Percentiles rank a stretch among this genome's conserved stretches.
phyloP scores from a whole-genome alignment of 129 eudicot species.

The Flaveria bidentis region DNA sequence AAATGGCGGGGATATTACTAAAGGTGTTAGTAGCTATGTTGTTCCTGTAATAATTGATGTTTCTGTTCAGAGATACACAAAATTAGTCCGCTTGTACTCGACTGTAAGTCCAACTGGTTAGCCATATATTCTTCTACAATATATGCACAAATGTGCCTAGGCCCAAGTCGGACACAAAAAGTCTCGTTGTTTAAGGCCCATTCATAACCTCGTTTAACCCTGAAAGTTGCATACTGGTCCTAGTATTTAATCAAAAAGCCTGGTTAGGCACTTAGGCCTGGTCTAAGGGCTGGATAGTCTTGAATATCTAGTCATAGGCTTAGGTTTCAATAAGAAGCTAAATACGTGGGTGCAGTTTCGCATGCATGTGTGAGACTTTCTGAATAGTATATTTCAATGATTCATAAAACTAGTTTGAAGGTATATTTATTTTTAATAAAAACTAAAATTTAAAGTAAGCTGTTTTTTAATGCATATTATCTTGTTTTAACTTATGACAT shows the following conservation, averaged over 20 bases:
- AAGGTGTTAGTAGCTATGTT: slow-evolving; percentile 54
- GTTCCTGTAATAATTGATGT: slow-evolving; percentile 94
- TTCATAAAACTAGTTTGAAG: background rate
- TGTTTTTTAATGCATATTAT: background rate
- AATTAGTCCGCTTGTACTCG: slow-evolving; percentile 84
- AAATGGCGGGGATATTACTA: slow-evolving; percentile 30
- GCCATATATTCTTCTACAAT: slow-evolving; percentile 1
- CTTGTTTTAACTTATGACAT: background rate
- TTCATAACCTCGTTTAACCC: background rate
- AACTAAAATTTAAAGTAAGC: background rate
- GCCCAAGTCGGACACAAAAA: background rate
- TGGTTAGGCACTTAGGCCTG: background rate
- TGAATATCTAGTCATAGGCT: background rate
- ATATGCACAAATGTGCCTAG: background rate
- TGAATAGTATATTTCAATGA: background rate
- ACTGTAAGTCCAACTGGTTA: slow-evolving; percentile 53
- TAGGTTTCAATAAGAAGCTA: background rate
- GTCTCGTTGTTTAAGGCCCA: background rate
- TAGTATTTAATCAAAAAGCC: background rate
- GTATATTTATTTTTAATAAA: background rate
- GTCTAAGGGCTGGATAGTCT: background rate
- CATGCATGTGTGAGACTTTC: background rate
- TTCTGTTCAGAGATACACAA: slow-evolving; percentile 76
- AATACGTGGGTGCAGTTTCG: background rate
- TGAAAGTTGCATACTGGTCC: background rate